phyloP scores from a whole-genome alignment of 2,329 filamentous ascomycete genomes.

The Aulographum hederae region DNA sequence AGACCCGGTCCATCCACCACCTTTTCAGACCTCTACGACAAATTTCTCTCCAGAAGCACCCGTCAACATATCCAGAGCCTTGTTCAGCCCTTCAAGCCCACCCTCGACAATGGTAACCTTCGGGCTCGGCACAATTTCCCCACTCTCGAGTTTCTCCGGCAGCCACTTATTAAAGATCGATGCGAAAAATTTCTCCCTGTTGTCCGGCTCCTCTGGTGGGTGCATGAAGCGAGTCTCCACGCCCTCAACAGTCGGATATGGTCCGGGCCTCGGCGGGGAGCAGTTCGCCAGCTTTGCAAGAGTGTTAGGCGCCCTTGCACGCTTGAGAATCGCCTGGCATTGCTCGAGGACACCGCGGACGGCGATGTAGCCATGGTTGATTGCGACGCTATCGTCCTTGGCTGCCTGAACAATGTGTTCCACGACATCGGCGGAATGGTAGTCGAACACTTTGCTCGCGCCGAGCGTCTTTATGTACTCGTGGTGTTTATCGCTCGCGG shows the following conservation, averaged over 20 bases:
- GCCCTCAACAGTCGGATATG: slow-evolving; percentile 6
- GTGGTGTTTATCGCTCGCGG: slow-evolving; percentile 21
- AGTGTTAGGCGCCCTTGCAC: slow-evolving; percentile 5
- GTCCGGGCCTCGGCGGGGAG: slow-evolving; percentile 2
- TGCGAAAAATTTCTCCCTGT: slow-evolving; percentile 6
- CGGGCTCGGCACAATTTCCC: slow-evolving; percentile 10
- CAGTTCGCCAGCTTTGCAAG: slow-evolving; percentile 7
- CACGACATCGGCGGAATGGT: slow-evolving; percentile 15
- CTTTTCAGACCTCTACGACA: slow-evolving; percentile 19
- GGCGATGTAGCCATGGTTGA: slow-evolving; percentile 3
- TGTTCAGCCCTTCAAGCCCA: slow-evolving; percentile 7
- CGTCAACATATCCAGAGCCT: slow-evolving; percentile 8
- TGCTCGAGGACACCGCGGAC: neutral
- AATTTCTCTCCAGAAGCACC: slow-evolving; percentile 10
- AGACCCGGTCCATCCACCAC: too few species aligned
- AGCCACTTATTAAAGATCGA: slow-evolving; percentile 9
- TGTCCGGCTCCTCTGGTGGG: slow-evolving; percentile 5
- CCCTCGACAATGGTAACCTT: slow-evolving; percentile 8
- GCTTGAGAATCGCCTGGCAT: slow-evolving; percentile 7
- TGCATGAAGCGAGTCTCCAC: slow-evolving; percentile 8
- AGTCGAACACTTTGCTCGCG: slow-evolving; percentile 21
- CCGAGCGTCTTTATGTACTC: slow-evolving; percentile 18
- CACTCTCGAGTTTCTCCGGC: slow-evolving; percentile 8
- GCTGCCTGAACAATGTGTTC: slow-evolving; percentile 10
- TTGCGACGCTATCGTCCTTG: slow-evolving; percentile 2